Conservation (phyloP, 257 asterid genomes). For the Forsythia viridissima region DNA sequence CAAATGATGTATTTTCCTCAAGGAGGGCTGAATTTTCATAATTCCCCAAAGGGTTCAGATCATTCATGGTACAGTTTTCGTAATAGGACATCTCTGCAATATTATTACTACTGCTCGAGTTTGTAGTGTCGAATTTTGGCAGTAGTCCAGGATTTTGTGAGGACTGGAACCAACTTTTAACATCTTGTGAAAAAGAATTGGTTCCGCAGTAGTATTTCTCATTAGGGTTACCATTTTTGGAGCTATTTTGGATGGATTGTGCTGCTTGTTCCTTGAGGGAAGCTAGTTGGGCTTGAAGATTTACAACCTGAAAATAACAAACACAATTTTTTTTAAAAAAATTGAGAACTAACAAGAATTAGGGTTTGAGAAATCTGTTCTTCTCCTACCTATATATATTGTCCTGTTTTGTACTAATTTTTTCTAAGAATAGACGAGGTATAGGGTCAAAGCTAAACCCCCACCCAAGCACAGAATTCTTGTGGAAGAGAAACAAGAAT, state of each 20-base stretch:
- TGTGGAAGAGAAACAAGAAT: not conserved
- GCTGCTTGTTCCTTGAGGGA: conserved; percentile 46
- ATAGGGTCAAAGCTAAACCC: conserved; percentile 18
- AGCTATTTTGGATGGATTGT: conserved; percentile 28
- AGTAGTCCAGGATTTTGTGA: conserved; percentile 35
- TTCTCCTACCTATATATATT: no score
- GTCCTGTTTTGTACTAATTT: conserved; percentile 12
- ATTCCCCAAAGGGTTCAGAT: conserved; percentile 25
- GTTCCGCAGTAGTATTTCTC: conserved; percentile 31
- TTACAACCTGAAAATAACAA: conserved; percentile 26
- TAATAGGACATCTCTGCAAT: conserved; percentile 18
- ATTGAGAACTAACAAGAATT: not conserved
- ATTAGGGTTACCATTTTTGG: conserved; percentile 54
- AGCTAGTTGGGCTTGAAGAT: conserved; percentile 48
- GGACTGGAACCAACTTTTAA: conserved; percentile 56
- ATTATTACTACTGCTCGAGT: conserved; percentile 11
- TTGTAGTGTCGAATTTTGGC: conserved; percentile 39
- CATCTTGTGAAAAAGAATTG: conserved; percentile 42
- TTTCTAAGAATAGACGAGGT: conserved; percentile 12
- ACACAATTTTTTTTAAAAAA: not conserved
- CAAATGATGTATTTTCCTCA: conserved; percentile 45
- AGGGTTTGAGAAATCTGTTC: conserved; percentile 5
- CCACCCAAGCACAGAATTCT: not conserved
- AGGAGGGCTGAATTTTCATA: conserved; percentile 29
- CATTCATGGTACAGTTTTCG: conserved; percentile 7